phyloP scores from a whole-genome alignment of 495 filamentous ascomycete genomes.

The Xylaria palmicola region DNA sequence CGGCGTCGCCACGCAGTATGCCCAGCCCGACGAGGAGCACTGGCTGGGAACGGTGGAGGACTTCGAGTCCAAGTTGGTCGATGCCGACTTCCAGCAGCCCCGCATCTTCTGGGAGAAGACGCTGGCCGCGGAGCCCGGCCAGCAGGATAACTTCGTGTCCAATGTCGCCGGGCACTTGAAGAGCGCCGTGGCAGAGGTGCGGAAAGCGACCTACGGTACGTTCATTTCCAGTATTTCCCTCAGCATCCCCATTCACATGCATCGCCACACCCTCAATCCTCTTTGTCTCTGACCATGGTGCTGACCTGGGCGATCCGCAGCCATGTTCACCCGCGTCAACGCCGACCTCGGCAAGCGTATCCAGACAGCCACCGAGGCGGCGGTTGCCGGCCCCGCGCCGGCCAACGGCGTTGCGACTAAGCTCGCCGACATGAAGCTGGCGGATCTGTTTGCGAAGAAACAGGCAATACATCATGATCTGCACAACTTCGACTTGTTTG shows the following conservation, averaged over 20 bases:
- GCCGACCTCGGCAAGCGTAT: constrained; percentile 44
- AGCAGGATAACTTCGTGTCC: constrained; percentile 55
- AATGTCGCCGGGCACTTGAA: constrained; percentile 51
- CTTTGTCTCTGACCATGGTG: neutral
- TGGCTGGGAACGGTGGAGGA: constrained; percentile 14
- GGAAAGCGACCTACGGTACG: constrained; percentile 15
- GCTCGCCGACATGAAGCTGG: constrained; percentile 6
- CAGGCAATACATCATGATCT: neutral
- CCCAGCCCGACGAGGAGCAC: constrained; percentile 16
- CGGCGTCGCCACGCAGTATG: constrained; percentile 13
- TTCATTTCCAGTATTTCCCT: neutral
- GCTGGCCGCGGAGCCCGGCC: constrained; percentile 45
- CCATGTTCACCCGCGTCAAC: constrained; percentile 36
- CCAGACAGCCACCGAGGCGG: constrained; percentile 44
- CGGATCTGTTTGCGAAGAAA: constrained; percentile 4
- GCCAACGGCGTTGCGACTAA: neutral
- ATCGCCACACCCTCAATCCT: neutral
- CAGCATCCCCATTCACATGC: too few species aligned
- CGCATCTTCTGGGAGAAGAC: constrained; percentile 52
- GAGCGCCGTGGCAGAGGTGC: constrained; percentile 17
- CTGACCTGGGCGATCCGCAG: neutral
- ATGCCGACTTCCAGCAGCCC: constrained; percentile 55
- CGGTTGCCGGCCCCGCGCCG: constrained; percentile 17
- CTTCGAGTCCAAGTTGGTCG: constrained; percentile 33
- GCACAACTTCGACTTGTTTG: constrained; percentile 18